These are phyloP conservation scores for Pharnaceum exiguum DNA, from an alignment of 148 eudicot genomes.

Conservation along the genomic window DNA sequence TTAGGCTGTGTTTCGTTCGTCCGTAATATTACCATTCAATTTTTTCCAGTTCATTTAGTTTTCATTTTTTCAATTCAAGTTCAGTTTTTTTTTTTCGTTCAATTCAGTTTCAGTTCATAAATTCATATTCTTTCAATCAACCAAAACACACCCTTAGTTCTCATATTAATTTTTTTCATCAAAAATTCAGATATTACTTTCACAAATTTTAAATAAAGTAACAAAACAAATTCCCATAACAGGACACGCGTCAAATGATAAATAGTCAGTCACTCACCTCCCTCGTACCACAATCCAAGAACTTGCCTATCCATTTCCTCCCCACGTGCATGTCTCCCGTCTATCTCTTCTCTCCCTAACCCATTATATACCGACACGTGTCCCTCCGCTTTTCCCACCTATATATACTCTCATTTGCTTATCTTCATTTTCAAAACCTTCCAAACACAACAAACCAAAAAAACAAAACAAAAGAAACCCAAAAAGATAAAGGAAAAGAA, in stretches of 20 bases:
- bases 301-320: constrained; percentile 14
- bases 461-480: neutral
- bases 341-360: neutral
- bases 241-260: neutral
- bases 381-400: neutral
- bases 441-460: constrained; percentile 4
- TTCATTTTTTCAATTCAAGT: no score
- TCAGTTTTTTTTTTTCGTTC: no score
- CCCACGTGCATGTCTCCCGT: constrained; percentile 22
- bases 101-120: no score
- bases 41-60: no score
- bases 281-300: constrained; percentile 11
- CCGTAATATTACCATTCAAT: no score
- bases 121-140: no score
- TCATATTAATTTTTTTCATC: no score
- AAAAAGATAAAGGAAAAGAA: neutral
- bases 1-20: no score
- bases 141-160: no score
- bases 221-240: neutral
- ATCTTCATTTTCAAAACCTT: constrained; percentile 1
- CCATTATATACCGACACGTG: constrained; percentile 20
- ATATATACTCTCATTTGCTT: neutral
- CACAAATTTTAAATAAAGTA: no score
- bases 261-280: neutral
- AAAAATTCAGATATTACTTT: no score